Base-by-base conservation (phyloP, 495 filamentous ascomycete genomes). In the Hypoxylon crocopeplum region DNA sequence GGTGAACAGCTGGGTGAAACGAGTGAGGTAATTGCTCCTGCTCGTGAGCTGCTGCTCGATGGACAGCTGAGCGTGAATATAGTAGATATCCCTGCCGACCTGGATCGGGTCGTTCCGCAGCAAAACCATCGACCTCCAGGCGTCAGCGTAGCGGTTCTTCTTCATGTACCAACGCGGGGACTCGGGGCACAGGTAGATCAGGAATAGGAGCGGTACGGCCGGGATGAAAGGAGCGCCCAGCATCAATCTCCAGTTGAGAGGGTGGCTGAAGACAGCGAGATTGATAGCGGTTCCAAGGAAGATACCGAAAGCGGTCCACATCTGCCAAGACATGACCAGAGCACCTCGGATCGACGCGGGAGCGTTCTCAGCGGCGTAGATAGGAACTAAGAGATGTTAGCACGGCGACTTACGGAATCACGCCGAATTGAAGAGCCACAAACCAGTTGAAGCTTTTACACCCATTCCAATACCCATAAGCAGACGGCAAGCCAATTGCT, bases 221-320 rank as follows among this genome's bases (percentile, higher is more conserved):
- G 89, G 89, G 62, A 93, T 84, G 63, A 89, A 90, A 5, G 91
- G 88, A 21, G 88, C 90, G 3, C 87, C 89, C 11, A 95, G 66
- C 77, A 92, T 89, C 33, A 93, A 77, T 29, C 91, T 79, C 91
- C 91, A 93, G 47, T 88, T 76, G 8, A 56, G 46, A 7, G 79
- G 81, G 7, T 77, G 71, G 55, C 77, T 59, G 50, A 63, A 76
- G 16, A 93, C 84, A 1, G 83, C 84, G 19, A 95, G 73, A 60
- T 93, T 92, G 30, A 89, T 83, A 42, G 79, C 83, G 1, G 81
- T 85, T 12, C 90, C 90, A 5, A 90, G 72, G 61, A 91, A 83
- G 62, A 91, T 91, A 32, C 89, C 89, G 55, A 92, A 92, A 1
- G 89, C 90, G 6, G 88, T 91, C 89, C 89, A 92, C 69, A 92